Conservation (phyloP, 495 filamentous ascomycete genomes). For the Penicillium herquei region DNA sequence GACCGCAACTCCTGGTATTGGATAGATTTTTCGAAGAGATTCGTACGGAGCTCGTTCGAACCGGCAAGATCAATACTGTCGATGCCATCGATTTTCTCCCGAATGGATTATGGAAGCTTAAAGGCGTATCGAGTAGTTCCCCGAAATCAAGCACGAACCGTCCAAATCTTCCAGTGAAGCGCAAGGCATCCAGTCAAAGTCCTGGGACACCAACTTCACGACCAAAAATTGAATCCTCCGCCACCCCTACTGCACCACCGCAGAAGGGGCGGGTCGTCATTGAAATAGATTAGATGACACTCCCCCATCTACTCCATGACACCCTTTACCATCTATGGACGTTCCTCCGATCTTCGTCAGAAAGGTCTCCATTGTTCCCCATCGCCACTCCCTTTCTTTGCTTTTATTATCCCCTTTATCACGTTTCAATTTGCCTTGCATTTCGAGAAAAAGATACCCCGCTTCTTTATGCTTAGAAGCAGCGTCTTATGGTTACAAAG, state of each 20-base stretch:
- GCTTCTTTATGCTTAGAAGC: not conserved
- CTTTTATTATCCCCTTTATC: not conserved
- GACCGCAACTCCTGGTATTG: conserved; percentile 64
- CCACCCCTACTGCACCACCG: not conserved
- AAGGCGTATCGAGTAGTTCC: conserved; percentile 18
- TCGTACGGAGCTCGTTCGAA: conserved; percentile 42
- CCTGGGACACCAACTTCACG: not conserved
- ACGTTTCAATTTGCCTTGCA: not conserved
- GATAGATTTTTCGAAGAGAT: conserved; percentile 70
- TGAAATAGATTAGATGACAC: conserved; percentile 26
- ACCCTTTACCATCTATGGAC: not conserved
- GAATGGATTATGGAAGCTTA: conserved; percentile 58
- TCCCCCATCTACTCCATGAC: not conserved
- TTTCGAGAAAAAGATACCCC: conserved; percentile 18
- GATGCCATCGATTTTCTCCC: conserved; percentile 57
- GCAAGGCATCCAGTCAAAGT: conserved; percentile 10
- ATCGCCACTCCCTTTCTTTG: not conserved
- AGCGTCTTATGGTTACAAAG: not conserved
- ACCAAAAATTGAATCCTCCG: not conserved
- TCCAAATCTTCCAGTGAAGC: conserved; percentile 6
- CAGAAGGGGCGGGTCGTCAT: conserved; percentile 25
- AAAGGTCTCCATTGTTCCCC: too few species aligned
- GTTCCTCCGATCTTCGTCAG: not conserved
- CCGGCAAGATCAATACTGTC: conserved; percentile 35
- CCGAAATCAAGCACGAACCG: not conserved